A percentile compares a stretch with the other conserved stretches of the same genome.
Evolutionary conservation across 345 rosid genomes (phyloP).

Genomic region (Adansonia digitata): DNA sequence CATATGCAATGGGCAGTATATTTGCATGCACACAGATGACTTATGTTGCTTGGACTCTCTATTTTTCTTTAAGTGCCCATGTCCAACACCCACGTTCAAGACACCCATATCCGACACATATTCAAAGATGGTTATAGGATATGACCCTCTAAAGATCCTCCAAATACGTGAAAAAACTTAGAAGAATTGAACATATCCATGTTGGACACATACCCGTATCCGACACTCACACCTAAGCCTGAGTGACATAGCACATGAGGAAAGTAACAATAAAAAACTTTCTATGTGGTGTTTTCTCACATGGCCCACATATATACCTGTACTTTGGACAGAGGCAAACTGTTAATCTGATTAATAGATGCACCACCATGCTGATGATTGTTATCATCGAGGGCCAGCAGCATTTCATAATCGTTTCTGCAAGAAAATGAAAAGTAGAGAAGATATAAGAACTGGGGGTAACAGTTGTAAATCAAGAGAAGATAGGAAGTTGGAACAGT

Average conservation of each 20-base stretch:
- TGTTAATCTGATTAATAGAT: constrained; percentile 54
- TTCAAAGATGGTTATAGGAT: no score
- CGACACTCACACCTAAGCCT: no score
- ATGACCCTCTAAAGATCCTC: no score
- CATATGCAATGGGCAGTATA: background rate
- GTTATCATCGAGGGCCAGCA: constrained; percentile 81
- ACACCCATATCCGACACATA: no score
- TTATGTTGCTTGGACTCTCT: no score
- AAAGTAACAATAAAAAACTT: background rate
- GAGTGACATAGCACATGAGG: no score
- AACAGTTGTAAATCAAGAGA: background rate
- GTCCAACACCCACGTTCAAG: no score
- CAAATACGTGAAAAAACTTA: no score
- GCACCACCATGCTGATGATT: constrained; percentile 54
- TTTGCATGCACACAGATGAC: background rate
- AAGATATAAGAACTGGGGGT: constrained; percentile 13
- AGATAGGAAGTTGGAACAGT: background rate
- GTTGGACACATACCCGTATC: no score
- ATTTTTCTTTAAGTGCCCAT: no score
- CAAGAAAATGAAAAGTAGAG: constrained; percentile 15
- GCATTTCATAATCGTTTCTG: constrained; percentile 88
- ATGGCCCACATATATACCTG: constrained; percentile 32
- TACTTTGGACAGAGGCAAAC: constrained; percentile 72
- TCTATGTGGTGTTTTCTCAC: background rate
- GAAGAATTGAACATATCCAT: no score